Evolutionary conservation across 345 rosid species (phyloP).

Genomic region (Angophora floribunda): DNA sequence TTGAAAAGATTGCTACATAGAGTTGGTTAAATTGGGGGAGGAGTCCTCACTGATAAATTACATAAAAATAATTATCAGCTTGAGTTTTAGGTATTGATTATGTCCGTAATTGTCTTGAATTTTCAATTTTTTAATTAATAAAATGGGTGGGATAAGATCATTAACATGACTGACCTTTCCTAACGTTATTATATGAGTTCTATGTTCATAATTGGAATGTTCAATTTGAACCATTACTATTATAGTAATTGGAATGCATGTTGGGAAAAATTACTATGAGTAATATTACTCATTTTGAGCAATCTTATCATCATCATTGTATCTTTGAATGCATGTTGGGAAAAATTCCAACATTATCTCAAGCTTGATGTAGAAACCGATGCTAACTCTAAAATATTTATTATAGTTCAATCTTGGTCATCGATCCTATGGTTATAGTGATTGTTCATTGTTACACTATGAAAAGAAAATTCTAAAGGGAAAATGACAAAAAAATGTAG

Average conservation of each 20-base stretch:
- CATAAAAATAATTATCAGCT: background rate
- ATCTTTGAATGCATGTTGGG: background rate
- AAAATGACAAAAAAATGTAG: too few species aligned
- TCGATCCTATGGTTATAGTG: background rate
- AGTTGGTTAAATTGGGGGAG: background rate
- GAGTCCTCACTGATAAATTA: background rate
- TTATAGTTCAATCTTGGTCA: background rate
- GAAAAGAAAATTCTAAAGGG: background rate
- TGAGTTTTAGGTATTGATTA: background rate
- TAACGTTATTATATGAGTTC: background rate
- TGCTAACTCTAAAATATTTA: background rate
- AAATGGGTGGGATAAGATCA: rapidly evolving
- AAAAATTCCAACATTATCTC: background rate
- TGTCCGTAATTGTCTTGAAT: background rate
- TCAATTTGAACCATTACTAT: rapidly evolving
- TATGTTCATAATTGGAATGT: too few species aligned
- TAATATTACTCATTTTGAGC: background rate
- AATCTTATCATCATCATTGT: rapidly evolving
- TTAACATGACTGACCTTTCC: background rate
- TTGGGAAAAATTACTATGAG: too few species aligned
- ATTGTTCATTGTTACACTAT: background rate
- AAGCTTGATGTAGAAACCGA: background rate
- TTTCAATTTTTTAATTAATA: background rate
- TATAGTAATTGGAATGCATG: too few species aligned
- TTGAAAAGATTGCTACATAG: background rate